Evolutionary conservation across 495 filamentous ascomycete species (phyloP).

Genomic region (Chaetomidium leptoderma): DNA sequence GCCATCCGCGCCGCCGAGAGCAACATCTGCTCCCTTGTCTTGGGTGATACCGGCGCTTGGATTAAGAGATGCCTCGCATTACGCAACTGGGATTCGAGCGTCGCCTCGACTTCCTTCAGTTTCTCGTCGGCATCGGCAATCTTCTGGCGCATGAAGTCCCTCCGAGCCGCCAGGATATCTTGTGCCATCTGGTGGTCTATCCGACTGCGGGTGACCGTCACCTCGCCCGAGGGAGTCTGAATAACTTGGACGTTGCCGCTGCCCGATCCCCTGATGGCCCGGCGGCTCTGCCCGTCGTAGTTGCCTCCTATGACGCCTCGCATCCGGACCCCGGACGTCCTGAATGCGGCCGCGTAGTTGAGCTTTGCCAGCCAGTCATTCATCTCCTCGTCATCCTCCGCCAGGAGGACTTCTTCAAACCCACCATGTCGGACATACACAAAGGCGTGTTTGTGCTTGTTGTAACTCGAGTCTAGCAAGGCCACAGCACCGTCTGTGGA

Average conservation of each 20-base stretch:
- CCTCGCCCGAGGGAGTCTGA: slow-evolving; percentile 66
- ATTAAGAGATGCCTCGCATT: slow-evolving; percentile 93
- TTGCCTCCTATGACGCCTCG: slow-evolving; percentile 78
- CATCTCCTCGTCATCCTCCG: slow-evolving; percentile 83
- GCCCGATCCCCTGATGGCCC: slow-evolving; percentile 66
- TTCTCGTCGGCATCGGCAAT: slow-evolving; percentile 82
- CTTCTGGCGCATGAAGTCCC: slow-evolving; percentile 74
- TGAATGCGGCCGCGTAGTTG: slow-evolving; percentile 93
- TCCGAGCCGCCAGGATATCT: slow-evolving; percentile 75
- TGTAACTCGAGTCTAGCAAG: slow-evolving; percentile 79
- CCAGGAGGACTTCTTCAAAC: slow-evolving; percentile 85
- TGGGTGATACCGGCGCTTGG: slow-evolving; percentile 79
- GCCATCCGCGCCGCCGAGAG: slow-evolving; percentile 79
- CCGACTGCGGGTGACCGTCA: slow-evolving; percentile 59
- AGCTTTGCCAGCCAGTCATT: slow-evolving; percentile 97
- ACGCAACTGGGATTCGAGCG: slow-evolving; percentile 74
- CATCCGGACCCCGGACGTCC: slow-evolving; percentile 86
- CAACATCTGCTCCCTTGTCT: slow-evolving; percentile 80
- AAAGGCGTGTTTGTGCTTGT: slow-evolving; percentile 94
- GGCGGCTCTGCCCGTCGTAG: slow-evolving; percentile 76
- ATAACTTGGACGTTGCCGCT: slow-evolving; percentile 52
- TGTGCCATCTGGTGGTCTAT: slow-evolving; percentile 77
- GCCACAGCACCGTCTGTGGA: slow-evolving; percentile 90
- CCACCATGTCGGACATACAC: slow-evolving; percentile 84
- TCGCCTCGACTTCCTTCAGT: slow-evolving; percentile 63